Conservation (phyloP, 2,329 filamentous ascomycete species). For the Alternaria brassicae region DNA sequence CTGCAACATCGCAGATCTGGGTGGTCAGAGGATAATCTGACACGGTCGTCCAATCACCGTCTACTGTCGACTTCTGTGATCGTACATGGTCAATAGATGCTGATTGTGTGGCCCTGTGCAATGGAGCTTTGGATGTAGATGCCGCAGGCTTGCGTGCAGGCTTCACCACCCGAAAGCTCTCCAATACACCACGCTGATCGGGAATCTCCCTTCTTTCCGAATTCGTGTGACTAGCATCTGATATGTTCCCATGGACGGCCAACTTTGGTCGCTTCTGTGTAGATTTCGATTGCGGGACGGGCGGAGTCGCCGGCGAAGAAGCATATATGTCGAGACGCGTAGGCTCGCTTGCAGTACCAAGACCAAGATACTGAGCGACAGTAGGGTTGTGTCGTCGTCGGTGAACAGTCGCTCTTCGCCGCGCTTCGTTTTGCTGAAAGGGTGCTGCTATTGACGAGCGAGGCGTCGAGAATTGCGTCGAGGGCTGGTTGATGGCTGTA, state of each 20-base stretch:
- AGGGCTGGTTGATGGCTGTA: conserved; percentile 36
- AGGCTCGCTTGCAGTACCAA: conserved; percentile 28
- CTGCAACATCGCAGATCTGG: not conserved
- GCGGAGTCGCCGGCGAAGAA: conserved; percentile 8
- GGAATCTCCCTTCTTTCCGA: not conserved
- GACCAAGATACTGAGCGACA: conserved; percentile 40
- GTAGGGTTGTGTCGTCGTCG: conserved; percentile 30
- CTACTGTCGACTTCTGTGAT: not conserved
- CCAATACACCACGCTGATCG: conserved; percentile 22
- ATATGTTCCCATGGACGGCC: not conserved
- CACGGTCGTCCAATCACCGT: not conserved
- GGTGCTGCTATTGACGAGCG: conserved; percentile 13
- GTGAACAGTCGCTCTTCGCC: conserved; percentile 2
- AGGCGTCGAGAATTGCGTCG: conserved; percentile 17
- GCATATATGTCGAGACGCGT: conserved; percentile 27
- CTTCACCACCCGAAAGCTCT: conserved; percentile 25
- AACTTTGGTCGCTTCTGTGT: conserved; percentile 23
- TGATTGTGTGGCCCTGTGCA: not conserved
- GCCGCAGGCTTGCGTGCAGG: conserved; percentile 1
- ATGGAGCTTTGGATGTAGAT: not conserved
- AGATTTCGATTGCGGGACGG: conserved; percentile 3
- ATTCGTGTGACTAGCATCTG: not conserved
- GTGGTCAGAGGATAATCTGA: not conserved
- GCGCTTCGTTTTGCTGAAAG: conserved; percentile 8
- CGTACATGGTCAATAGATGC: not conserved